A percentile compares a stretch with the other conserved stretches of the same genome.
Evolutionary conservation across 805 yeast genomes (phyloP).

Genomic region (Saccharomycopsis sp.): DNA sequence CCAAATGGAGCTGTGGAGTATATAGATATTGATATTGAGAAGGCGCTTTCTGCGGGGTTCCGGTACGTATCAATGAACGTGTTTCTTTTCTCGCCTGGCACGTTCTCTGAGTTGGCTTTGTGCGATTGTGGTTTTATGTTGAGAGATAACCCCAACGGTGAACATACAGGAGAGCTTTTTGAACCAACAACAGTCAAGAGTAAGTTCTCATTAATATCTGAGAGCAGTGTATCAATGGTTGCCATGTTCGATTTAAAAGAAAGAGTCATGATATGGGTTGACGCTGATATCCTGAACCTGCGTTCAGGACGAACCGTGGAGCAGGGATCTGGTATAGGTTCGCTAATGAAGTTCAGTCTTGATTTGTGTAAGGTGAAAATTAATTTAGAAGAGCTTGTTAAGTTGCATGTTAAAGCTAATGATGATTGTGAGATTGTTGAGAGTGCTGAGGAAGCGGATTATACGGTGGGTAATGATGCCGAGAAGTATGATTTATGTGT

Average conservation of each 20-base stretch:
- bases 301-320: not conserved
- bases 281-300: not conserved
- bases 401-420: not conserved
- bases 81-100: not conserved
- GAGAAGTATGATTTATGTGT: not conserved
- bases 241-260: not conserved
- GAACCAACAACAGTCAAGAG: not conserved
- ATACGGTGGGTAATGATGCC: not conserved
- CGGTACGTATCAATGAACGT: not conserved
- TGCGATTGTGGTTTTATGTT: constrained; percentile 1
- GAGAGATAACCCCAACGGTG: not conserved
- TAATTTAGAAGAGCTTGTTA: not conserved
- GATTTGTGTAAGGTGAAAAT: not conserved
- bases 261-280: not conserved
- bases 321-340: not conserved
- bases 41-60: not conserved
- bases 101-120: not conserved
- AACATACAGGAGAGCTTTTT: not conserved
- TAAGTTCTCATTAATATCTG: not conserved
- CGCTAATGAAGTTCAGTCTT: not conserved
- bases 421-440: not conserved
- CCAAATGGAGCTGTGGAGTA: not conserved
- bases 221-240: not conserved
- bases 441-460: not conserved
- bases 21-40: not conserved